Conservation (phyloP, 805 yeast genomes). For the Saccharomycopsis selenospora region DNA sequence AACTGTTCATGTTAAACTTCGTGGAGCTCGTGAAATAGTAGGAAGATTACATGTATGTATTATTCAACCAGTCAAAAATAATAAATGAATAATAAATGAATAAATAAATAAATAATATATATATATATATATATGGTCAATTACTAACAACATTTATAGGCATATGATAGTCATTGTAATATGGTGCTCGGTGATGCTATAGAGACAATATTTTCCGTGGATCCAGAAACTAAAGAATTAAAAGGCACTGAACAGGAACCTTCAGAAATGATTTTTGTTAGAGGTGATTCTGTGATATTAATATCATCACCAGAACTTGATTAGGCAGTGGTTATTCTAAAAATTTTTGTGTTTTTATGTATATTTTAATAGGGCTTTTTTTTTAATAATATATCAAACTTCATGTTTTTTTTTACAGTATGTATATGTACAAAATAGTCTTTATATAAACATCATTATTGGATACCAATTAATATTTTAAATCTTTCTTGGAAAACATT, state of each 20-base stretch:
- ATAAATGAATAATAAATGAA: neutral
- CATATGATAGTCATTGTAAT: constrained; percentile 95
- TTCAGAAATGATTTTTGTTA: constrained; percentile 85
- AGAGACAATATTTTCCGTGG: constrained; percentile 65
- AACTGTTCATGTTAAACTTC: constrained; percentile 73
- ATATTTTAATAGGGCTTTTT: too few species aligned
- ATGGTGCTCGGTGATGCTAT: constrained; percentile 89
- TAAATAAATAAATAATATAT: too few species aligned
- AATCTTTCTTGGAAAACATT: constrained; percentile 31
- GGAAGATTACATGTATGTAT: constrained; percentile 74
- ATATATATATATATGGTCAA: too few species aligned
- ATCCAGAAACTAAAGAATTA: constrained; percentile 40
- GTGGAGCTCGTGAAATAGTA: constrained; percentile 88
- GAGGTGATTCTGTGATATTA: constrained; percentile 96
- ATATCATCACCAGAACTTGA: constrained; percentile 44
- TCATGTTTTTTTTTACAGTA: too few species aligned
- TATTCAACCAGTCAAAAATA: neutral
- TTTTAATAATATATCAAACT: too few species aligned
- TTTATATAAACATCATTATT: too few species aligned
- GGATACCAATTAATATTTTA: constrained; percentile 23
- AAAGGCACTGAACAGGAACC: constrained; percentile 43
- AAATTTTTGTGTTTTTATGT: too few species aligned
- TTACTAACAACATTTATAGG: constrained; percentile 30
- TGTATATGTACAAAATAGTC: too few species aligned
- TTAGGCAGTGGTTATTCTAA: too few species aligned